Percentiles rank a stretch among this genome's conserved stretches.
These are phyloP conservation scores for Leonotis leonurus DNA, from an alignment of 257 asterid genomes.

Conservation along the genomic window DNA sequence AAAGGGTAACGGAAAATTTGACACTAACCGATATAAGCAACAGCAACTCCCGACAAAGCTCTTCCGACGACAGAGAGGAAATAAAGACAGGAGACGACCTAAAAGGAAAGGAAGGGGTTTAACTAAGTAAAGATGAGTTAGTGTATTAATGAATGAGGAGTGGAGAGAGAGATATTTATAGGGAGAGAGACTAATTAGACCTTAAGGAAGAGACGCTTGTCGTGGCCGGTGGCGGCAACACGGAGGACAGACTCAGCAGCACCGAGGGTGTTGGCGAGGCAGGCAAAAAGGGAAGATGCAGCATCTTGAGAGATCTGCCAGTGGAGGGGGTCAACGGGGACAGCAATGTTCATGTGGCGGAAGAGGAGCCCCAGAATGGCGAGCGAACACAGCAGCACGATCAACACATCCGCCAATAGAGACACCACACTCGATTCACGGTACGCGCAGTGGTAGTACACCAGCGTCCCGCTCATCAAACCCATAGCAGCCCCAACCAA, in stretches of 20 bases:
- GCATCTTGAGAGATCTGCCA: constrained; percentile 98
- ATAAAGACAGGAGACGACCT: constrained; percentile 53
- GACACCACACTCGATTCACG: constrained; percentile 70
- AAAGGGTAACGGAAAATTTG: background rate
- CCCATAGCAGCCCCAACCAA: constrained; percentile 46
- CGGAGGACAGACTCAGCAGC: constrained; percentile 98
- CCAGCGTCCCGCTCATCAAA: constrained; percentile 64
- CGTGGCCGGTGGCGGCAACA: constrained; percentile 98
- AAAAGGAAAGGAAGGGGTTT: background rate
- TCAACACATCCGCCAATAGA: constrained; percentile 80
- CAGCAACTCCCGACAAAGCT: constrained; percentile 66
- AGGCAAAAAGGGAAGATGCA: constrained; percentile 68
- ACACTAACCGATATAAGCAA: constrained; percentile 69
- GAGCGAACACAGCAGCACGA: constrained; percentile 79
- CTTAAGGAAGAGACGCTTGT: constrained; percentile 87
- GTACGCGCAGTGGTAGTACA: constrained; percentile 89
- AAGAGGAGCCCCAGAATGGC: constrained; percentile 95
- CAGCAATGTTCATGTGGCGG: constrained; percentile 91
- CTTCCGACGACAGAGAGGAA: constrained; percentile 79
- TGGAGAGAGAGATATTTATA: background rate
- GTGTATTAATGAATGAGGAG: background rate
- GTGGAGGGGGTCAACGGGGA: constrained; percentile 93
- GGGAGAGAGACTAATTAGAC: constrained; percentile 7
- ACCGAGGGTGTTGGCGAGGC: constrained; percentile 89
- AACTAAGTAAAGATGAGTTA: background rate